Conservation (phyloP, 495 filamentous ascomycete species). For the Annulohypoxylon moriforme region DNA sequence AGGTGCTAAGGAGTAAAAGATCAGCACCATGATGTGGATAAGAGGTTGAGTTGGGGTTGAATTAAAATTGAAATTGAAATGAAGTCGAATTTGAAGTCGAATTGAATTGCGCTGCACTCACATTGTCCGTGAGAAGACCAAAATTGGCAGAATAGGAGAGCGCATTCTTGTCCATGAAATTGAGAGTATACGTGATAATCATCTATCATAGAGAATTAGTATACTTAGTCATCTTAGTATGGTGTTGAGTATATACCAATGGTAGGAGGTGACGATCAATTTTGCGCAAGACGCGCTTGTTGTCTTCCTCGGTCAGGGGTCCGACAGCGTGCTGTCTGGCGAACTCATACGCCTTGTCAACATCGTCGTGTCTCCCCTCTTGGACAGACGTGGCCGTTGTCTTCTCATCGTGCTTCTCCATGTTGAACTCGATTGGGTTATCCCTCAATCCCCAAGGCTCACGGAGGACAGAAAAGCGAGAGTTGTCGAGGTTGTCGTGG, state of each 20-base stretch:
- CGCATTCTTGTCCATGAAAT: slow-evolving; percentile 69
- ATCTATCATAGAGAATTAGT: slow-evolving; percentile 37
- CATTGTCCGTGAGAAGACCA: slow-evolving; percentile 31
- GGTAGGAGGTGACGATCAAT: slow-evolving; percentile 66
- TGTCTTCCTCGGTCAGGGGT: slow-evolving; percentile 56
- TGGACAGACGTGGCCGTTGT: slow-evolving; percentile 15
- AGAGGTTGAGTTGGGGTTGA: slow-evolving; percentile 1
- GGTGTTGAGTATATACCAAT: slow-evolving; percentile 46
- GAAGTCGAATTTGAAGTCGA: no score
- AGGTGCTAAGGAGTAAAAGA: slow-evolving; percentile 54
- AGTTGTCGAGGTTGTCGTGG: slow-evolving; percentile 17
- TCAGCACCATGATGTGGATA: slow-evolving; percentile 58
- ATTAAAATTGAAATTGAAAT: no score
- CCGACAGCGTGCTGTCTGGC: slow-evolving; percentile 51
- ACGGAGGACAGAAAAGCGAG: neutral
- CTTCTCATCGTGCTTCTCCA: slow-evolving; percentile 28
- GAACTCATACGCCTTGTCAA: slow-evolving; percentile 58
- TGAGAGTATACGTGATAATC: slow-evolving; percentile 49
- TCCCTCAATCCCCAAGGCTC: neutral
- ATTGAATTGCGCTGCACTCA: slow-evolving; percentile 6
- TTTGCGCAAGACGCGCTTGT: slow-evolving; percentile 62
- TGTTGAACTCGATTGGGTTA: neutral
- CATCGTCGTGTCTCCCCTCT: slow-evolving; percentile 24
- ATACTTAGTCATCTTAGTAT: neutral
- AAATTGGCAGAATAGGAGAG: slow-evolving; percentile 60